Conservation (phyloP, 2,329 filamentous ascomycete genomes). For the Arthroderma sp. region DNA sequence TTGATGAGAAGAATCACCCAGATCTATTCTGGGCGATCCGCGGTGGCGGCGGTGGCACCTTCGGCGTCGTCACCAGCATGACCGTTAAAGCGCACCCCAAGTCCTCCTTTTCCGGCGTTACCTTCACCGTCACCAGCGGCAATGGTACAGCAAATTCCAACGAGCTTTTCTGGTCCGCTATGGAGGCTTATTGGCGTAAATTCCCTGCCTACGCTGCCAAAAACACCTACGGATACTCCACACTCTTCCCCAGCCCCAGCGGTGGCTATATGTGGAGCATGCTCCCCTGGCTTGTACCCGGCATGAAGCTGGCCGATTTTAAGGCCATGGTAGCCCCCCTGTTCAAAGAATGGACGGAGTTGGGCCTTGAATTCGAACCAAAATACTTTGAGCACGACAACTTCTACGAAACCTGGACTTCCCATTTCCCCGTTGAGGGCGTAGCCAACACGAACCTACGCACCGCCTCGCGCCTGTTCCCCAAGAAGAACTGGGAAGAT, state of each 20-base stretch:
- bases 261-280: constrained; percentile 22
- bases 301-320: constrained; percentile 21
- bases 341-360: constrained; percentile 20
- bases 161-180: constrained; percentile 19
- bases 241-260: constrained; percentile 13
- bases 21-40: constrained; percentile 52
- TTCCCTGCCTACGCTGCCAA: constrained; percentile 18
- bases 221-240: constrained; percentile 23
- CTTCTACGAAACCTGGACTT: constrained; percentile 24
- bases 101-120: constrained; percentile 27
- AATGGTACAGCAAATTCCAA: constrained; percentile 15
- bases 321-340: constrained; percentile 21
- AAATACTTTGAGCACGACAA: constrained; percentile 17
- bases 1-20: constrained; percentile 33
- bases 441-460: constrained; percentile 25
- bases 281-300: constrained; percentile 26
- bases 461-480: constrained; percentile 36
- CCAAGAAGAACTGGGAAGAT: constrained; percentile 27
- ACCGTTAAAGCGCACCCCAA: constrained; percentile 40
- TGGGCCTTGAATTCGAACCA: constrained; percentile 27
- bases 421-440: constrained; percentile 29
- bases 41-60: constrained; percentile 43
- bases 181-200: constrained; percentile 17
- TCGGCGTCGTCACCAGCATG: constrained; percentile 43
- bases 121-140: constrained; percentile 20